These are phyloP conservation scores for Nannochloris sp. DNA, from an alignment of 139 green algal genomes.

Conservation along the genomic window DNA sequence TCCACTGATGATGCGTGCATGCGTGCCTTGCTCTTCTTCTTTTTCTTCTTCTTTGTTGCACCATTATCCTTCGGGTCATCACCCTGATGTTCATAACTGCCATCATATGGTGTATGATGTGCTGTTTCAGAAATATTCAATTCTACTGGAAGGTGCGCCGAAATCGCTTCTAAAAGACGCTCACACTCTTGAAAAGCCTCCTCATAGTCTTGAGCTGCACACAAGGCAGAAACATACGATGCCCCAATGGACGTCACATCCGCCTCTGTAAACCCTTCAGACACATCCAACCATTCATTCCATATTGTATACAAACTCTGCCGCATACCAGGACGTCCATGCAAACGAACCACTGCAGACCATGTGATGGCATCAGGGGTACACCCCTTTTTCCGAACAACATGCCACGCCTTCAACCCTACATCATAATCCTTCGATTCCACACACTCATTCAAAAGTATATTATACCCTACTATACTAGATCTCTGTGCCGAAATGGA, in stretches of 20 bases:
- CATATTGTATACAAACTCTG: not conserved
- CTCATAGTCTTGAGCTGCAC: not conserved
- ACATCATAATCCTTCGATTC: constrained; percentile 1
- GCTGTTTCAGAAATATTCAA: not conserved
- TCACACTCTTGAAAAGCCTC: not conserved
- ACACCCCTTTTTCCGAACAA: not conserved
- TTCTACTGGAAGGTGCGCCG: not conserved
- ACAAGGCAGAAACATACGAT: not conserved
- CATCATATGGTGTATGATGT: no score
- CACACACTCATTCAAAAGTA: not conserved
- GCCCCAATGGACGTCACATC: not conserved
- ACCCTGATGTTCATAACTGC: no score
- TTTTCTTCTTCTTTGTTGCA: no score
- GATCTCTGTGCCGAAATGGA: not conserved
- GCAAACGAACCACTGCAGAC: not conserved
- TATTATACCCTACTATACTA: constrained; percentile 3
- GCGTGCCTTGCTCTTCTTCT: no score
- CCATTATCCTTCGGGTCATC: no score
- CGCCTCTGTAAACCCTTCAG: not conserved
- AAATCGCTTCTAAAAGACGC: not conserved
- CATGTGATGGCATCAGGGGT: not conserved
- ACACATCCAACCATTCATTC: not conserved
- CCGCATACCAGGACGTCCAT: not conserved
- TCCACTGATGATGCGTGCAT: not conserved
- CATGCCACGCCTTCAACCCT: not conserved